Evolutionary conservation across 1,284 basidiomycete genomes (phyloP), one percentile per base, ranked within the genome.

Genomic region (Irpex lacteus): DNA sequence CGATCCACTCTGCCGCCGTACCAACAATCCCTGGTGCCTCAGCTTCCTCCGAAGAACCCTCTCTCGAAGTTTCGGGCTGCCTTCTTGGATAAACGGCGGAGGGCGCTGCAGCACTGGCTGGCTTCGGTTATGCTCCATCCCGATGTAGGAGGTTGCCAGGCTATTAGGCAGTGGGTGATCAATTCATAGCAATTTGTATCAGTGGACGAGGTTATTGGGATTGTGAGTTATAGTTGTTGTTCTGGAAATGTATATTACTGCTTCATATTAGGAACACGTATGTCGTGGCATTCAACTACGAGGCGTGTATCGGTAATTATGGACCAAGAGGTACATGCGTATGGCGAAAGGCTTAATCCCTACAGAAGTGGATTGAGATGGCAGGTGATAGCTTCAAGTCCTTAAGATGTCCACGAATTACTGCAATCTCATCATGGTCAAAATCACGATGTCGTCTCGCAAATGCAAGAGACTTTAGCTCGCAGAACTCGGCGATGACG

Each of bases 71-170:
- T 89, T 69, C 78, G 90, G 6, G 83, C 86, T 0, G 84, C 82
- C 0, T 93, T 92, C 73, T 81, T 92, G 2, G 88, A 91, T 60
- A 81, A 80, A n/a, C 80, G 91, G n/a, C 77, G 89, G 21, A 80
- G 84, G 52, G 80, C 81, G 15, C 77, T 92, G 2, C 83, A 90
- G 70, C 83, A 84, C 63, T 92, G 90, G 89, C 83, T 92, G 0
- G 81, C 84, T 0, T 76, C 81, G 0, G 82, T 92, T 0, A 71
- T 92, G 0, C 77, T 92, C 0, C 90, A 92, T 69, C 91, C 91
- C 1, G 88, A 91, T 50, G 77, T 91, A 11, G 91, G 91, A 1
- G 85, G 83, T 0, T 85, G 81, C 57, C 79, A 85, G 60, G 82
- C 82, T 1, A 87, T 90, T 4, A 75, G 85, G 65, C 71, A 78